Base-by-base conservation (phyloP, 140 eudicot genomes). In the Cichorium intybus region DNA sequence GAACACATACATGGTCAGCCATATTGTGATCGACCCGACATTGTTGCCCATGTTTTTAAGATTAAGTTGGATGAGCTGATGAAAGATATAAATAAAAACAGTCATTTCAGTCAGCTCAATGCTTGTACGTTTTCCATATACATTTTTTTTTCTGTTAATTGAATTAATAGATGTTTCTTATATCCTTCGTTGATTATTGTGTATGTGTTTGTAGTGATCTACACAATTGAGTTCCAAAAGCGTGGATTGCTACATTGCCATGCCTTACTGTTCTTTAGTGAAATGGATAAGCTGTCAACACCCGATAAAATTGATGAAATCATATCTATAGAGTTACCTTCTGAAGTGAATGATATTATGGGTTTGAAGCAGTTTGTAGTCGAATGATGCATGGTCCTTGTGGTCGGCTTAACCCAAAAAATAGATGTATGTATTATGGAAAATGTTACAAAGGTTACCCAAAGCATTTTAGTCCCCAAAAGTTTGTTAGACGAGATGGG, bases 331-430 rank as follows among this genome's bases (percentile, higher is more conserved):
- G 12, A 14, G 22, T n/a, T 54, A 4, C 41, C 60, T 0, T 55
- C 12, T 14, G 39, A 55, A 22, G 7, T 21, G 2, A 18, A 5
- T 14, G 39, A 55, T 39, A 22, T 1, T 0, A 3, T 14, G 23
- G 1, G 7, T 55, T 55, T 55, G 37, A 5, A 12, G 27, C 28
- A 49, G 37, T 61, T 21, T 12, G 62, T 12, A 14, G 1, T 15
- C 59, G 28, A 7, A 68, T 24, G 73, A 43, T 55, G 43, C 64
- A 68, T 10, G 60, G 59, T 6, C 49, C 45, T 10, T 68, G 64
- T 24, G 64, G 37, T 5, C 7, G 12, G 1, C 24, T 11, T 12
- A 68, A 58, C 21, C 31, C 33, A 6, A 17, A 46, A 1, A 6
- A 24, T 7, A 6, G 34, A 4, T 57, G 60, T 33, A 69, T 46